Evolutionary conservation across 1,139 yeast species (phyloP), one percentile per base, ranked within the genome.

Genomic region (Magnusiomyces tetraspermus): DNA sequence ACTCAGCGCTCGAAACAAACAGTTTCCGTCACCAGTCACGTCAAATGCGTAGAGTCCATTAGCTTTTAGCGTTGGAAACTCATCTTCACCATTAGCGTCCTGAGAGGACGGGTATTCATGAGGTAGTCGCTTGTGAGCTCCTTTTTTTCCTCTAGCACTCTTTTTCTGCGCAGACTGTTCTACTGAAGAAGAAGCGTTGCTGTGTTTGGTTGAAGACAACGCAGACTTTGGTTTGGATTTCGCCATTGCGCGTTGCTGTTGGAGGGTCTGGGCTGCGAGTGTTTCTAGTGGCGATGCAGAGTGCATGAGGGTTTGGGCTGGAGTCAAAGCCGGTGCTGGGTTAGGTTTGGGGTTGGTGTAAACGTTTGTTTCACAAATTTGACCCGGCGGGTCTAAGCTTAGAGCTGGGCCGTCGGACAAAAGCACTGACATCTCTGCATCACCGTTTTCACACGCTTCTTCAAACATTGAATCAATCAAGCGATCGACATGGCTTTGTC

Each of bases 11-110:
- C 76, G 64, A 55, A 72, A 72, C 30, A 72, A 58, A 55, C 76
- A 72, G 61, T 72, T 72, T 24, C 76, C 76, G 51, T 72, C 76
- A 11, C 75, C 75, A 21, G 61, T 61, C 40, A 70, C 71, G 11
- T 67, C 60, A 6, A 71, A 59, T 1, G 73, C 72, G 56, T 69
- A 70, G 8, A 71, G 60, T 1, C 69, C 71, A 31, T 69, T 61
- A 17, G 60, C 55, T 24, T 58, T 62, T 36, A 71, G 63, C 19
- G 70, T 57, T 1, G 74, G 74, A 54, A 71, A 71, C 55, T 71
- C 73, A 4, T 59, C 46, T 19, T 43, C 46, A 22, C 36, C 26
- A 24, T 19, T 28, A 3, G 22, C 30, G 15, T 28, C 38, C 10
- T 10, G 17, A 4, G 17, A 33, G 17, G 38, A 8, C 5, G 10